A percentile compares a stretch with the other conserved stretches of the same genome.
phyloP scores from a whole-genome alignment of 2,329 filamentous ascomycete genomes.

The Macrophomina tecta region DNA sequence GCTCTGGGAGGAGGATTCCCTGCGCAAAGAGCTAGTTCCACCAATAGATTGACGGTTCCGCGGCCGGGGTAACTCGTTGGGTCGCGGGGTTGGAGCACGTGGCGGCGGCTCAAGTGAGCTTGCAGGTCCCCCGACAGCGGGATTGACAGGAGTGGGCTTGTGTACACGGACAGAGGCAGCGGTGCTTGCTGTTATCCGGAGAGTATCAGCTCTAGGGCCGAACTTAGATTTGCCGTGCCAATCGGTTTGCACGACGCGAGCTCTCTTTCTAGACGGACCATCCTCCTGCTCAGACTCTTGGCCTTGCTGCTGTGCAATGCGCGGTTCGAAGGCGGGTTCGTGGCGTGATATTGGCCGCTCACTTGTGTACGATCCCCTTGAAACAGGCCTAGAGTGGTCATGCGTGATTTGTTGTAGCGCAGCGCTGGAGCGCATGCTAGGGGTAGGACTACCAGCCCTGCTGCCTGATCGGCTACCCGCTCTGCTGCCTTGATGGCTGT shows the following conservation, averaged over 20 bases:
- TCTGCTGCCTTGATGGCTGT: conserved; percentile 46
- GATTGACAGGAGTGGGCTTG: conserved; percentile 68
- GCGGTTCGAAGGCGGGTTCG: conserved; percentile 3
- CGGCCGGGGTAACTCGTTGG: conserved; percentile 51
- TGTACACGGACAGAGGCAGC: conserved; percentile 86
- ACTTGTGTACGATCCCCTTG: conserved; percentile 46
- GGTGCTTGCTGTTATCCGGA: conserved; percentile 89
- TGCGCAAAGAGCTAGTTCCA: conserved; percentile 60
- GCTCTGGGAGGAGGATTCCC: conserved; percentile 62
- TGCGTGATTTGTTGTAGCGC: conserved; percentile 40
- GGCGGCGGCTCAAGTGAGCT: conserved; percentile 74
- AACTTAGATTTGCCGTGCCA: conserved; percentile 76
- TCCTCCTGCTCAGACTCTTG: conserved; percentile 51
- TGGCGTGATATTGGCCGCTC: conserved; percentile 32
- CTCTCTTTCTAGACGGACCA: conserved; percentile 74
- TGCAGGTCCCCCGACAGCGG: conserved; percentile 51
- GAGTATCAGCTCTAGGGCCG: conserved; percentile 74
- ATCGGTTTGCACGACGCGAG: conserved; percentile 75
- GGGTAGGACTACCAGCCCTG: conserved; percentile 53
- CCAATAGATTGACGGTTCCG: conserved; percentile 32
- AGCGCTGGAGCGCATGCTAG: conserved; percentile 45
- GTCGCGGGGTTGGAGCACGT: conserved; percentile 78
- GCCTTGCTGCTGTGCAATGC: conserved; percentile 30
- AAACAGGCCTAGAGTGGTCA: conserved; percentile 44
- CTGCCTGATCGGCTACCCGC: conserved; percentile 41